phyloP scores from a whole-genome alignment of 2,329 filamentous ascomycete genomes.

The Chalara sp. region DNA sequence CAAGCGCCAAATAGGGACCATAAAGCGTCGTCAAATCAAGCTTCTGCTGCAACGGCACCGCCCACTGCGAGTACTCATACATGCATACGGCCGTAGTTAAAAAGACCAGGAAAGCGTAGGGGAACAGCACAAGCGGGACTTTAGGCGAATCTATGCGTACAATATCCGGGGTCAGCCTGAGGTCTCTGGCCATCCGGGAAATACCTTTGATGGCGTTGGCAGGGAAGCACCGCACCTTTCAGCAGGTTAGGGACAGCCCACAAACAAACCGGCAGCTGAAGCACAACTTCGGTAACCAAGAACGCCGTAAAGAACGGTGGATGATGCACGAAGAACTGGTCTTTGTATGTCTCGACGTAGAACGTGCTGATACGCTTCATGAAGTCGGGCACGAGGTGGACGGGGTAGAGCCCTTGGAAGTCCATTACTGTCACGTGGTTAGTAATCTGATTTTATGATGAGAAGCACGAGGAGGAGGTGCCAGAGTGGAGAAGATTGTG shows the following conservation, averaged over 20 bases:
- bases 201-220: neutral
- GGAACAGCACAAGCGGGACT: slow-evolving; percentile 51
- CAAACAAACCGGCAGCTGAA: slow-evolving; percentile 53
- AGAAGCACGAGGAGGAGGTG: neutral
- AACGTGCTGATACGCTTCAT: slow-evolving; percentile 43
- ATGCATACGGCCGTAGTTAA: slow-evolving; percentile 58
- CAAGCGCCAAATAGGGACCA: slow-evolving; percentile 47
- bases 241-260: slow-evolving; percentile 52
- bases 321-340: slow-evolving; percentile 54
- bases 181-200: too few relatives aligned
- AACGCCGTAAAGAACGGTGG: slow-evolving; percentile 54
- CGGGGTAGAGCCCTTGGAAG: slow-evolving; percentile 51
- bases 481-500: slow-evolving; percentile 39
- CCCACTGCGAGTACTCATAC: slow-evolving; percentile 53
- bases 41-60: slow-evolving; percentile 38
- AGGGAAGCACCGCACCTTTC: slow-evolving; percentile 31
- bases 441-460: neutral
- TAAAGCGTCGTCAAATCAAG: slow-evolving; percentile 44
- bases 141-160: slow-evolving; percentile 42
- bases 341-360: slow-evolving; percentile 54
- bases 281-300: slow-evolving; percentile 50
- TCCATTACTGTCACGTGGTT: slow-evolving; percentile 45
- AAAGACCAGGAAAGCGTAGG: slow-evolving; percentile 52
- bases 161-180: neutral
- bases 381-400: slow-evolving; percentile 39